Evolutionary conservation across 2,329 filamentous ascomycete species (phyloP), one percentile per base, ranked within the genome.

Genomic region (Helminthosporium solani): DNA sequence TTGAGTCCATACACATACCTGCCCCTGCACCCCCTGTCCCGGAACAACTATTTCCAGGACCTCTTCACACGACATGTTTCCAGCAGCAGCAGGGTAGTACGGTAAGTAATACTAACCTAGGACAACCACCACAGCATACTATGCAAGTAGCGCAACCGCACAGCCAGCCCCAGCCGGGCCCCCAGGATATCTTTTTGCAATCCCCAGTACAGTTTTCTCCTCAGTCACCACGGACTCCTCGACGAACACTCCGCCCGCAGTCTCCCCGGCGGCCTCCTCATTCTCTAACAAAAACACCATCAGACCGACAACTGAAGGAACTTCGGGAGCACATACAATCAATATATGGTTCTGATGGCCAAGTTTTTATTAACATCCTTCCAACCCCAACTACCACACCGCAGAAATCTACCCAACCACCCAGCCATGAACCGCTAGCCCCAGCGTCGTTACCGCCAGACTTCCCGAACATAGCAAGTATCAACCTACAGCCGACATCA

Each of bases 111-210:
- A 79, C 77, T 80, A 80, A 80, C 77, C 64, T 71, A 78, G 77
- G 76, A 79, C 73, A 76, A 74, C 76, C 74, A 72, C 71, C 80
- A 75, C 87, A 91, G 82, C 86, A 90, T 81, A 80, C 83, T 76
- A 81, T 90, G 85, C 87, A 86, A 86, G 87, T 88, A 88, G 81
- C 86, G 84, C 89, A 92, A 83, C 84, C 88, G 85, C 88, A 90
- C 78, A 83, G 83, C 81, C 81, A 84, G 81, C 82, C 82, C 82
- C 84, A 87, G 83, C 86, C 86, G 83, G 85, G 86, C 81, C 78
- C 72, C 64, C 70, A 74, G 50, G 61, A 66, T 65, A 43, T 64
- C 64, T 62, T 65, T 55, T 53, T 67, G 54, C 60, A 46, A 48
- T 68, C 67, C 56, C 61, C 66, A 69, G 63, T 68, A 66, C 67